A percentile compares a stretch with the other conserved stretches of the same genome.
These are phyloP conservation scores for Neoascochyta sp. DNA, from an alignment of 2,329 filamentous ascomycete species.

Conservation along the genomic window DNA sequence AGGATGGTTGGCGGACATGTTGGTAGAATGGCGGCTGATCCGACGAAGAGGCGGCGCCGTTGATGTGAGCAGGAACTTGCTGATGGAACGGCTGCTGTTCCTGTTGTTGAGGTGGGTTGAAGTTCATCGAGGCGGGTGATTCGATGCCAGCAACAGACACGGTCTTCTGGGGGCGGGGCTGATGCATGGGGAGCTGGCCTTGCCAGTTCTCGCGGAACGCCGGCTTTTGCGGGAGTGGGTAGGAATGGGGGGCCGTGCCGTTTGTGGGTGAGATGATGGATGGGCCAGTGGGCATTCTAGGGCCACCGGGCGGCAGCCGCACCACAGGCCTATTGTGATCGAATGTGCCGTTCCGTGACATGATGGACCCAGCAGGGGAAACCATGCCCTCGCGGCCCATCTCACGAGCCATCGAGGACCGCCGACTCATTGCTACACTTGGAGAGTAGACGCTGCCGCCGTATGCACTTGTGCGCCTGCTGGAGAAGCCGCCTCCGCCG, in stretches of 20 bases:
- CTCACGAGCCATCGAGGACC: slow-evolving; percentile 72
- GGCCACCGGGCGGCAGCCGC: slow-evolving; percentile 66
- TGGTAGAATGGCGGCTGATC: slow-evolving; percentile 48
- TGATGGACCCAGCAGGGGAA: slow-evolving; percentile 75
- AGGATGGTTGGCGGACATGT: slow-evolving; percentile 66
- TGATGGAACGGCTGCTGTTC: slow-evolving; percentile 89
- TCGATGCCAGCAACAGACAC: slow-evolving; percentile 93
- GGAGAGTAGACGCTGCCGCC: slow-evolving; percentile 78
- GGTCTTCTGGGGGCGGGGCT: slow-evolving; percentile 89
- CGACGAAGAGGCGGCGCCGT: slow-evolving; percentile 52
- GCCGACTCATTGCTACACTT: slow-evolving; percentile 80
- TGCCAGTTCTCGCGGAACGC: slow-evolving; percentile 59
- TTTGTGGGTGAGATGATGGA: slow-evolving; percentile 31
- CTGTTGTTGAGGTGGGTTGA: slow-evolving; percentile 59
- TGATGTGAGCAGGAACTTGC: slow-evolving; percentile 77
- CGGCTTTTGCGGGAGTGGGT: slow-evolving; percentile 53
- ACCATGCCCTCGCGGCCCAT: slow-evolving; percentile 68
- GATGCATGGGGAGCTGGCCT: slow-evolving; percentile 73
- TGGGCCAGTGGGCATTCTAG: slow-evolving; percentile 33
- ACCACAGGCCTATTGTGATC: slow-evolving; percentile 71
- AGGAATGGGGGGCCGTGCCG: slow-evolving; percentile 43
- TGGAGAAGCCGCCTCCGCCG: slow-evolving; percentile 63
- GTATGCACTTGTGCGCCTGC: slow-evolving; percentile 77
- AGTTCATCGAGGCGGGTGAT: slow-evolving; percentile 63
- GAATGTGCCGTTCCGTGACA: slow-evolving; percentile 61